Evolutionary conservation across 73 alveolate species (phyloP).

Genomic region (Breviolum minutum): DNA sequence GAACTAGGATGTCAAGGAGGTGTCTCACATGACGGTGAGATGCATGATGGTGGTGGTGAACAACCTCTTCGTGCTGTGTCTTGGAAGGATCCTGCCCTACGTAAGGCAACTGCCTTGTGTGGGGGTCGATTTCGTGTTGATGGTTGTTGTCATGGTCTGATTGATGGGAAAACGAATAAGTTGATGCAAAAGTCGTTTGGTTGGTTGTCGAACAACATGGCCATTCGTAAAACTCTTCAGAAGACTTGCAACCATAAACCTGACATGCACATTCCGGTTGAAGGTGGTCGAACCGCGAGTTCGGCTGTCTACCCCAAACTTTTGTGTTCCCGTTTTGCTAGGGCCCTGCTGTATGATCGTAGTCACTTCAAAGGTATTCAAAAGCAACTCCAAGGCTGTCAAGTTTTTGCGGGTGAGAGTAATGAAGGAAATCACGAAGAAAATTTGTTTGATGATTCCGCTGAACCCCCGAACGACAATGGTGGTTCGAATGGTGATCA

Average conservation of each 20-base stretch:
- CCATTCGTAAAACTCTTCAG: not conserved
- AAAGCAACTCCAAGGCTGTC: not conserved
- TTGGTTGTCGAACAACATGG: not conserved
- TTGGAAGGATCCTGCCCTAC: not conserved
- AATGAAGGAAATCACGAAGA: not conserved
- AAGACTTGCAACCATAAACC: not conserved
- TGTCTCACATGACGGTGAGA: not conserved
- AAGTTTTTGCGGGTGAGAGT: not conserved
- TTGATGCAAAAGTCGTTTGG: conserved; percentile 4
- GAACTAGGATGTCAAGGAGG: not conserved
- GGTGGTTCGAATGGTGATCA: no score
- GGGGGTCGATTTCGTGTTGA: conserved; percentile 33
- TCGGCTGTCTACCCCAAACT: conserved; percentile 6
- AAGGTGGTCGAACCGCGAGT: not conserved
- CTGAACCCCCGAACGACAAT: no score
- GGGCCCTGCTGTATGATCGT: not conserved
- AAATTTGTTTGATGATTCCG: not conserved
- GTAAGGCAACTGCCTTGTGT: not conserved
- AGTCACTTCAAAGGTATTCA: no score
- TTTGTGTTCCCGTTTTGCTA: conserved; percentile 32
- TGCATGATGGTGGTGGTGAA: not conserved
- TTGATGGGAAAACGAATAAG: not conserved
- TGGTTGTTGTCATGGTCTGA: not conserved
- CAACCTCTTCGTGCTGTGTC: conserved; percentile 8
- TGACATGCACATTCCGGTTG: not conserved